Base-by-base conservation (phyloP, 305 asterid genomes). In the Ajuga reptans region DNA sequence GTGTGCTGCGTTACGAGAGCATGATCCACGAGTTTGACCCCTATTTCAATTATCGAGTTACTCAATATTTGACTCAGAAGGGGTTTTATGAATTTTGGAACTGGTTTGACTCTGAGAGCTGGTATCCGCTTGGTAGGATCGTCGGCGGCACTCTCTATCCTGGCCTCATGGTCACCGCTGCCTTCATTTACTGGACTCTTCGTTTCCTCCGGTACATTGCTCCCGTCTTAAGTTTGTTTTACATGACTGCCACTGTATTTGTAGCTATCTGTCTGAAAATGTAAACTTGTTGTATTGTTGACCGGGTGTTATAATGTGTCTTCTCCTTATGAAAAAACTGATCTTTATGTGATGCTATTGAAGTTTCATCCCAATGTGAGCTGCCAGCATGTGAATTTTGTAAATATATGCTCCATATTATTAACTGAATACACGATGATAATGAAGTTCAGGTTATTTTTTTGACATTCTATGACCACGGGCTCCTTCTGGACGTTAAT, bases 1-100 rank as follows among this genome's bases (percentile, higher is more conserved):
- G 99, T 69, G 97, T 93, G 59, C 62, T 93, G 76, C 88, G 99
- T 47, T 93, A 93, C 73, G 99, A 93, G 90, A 88, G 96, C 66
- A 93, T 93, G 99, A 93, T 93, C 92, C 99, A 93, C 78, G 99
- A 93, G 88, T 93, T 93, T 69, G 99, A 93, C 84, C 99, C 99
- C 1, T 93, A 93, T 76, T 93, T 93, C 87, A 93, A 93, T 75
- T 93, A 93, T 78, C 87, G 99, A 45, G 94, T 92, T 29, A 93
- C 99, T n/a, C 92, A 89, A 74, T 93, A 37, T 62, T 54, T 93
- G 87, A 91, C 95, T 37, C 76, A 77, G 68, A 87, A 93, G 41
- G 97, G 96, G 2, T 91, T 89, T 72, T 89, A 93, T 47, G 97
- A 91, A 75, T 93, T 93, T 68, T 93, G 97, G 99, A 93, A 91